phyloP scores from a whole-genome alignment of 495 filamentous ascomycete genomes.

The Poronia punctata region DNA sequence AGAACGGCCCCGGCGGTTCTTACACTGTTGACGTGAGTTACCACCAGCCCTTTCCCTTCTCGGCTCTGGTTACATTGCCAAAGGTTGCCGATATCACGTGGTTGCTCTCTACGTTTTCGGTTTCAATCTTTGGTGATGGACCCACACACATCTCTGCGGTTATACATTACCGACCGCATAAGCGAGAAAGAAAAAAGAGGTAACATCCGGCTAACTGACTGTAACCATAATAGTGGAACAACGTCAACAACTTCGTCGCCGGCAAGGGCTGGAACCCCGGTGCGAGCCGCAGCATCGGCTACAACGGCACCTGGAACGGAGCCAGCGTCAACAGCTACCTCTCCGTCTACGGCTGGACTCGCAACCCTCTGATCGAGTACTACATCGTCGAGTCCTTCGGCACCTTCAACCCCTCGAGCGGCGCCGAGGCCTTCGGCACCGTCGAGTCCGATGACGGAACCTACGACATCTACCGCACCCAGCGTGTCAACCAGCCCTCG shows the following conservation, averaged over 20 bases:
- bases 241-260: slow-evolving; percentile 56
- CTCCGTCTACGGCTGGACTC: slow-evolving; percentile 55
- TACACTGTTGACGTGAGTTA: slow-evolving; percentile 45
- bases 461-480: slow-evolving; percentile 57
- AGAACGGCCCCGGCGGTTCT: slow-evolving; percentile 48
- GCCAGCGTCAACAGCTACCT: slow-evolving; percentile 46
- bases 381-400: slow-evolving; percentile 53
- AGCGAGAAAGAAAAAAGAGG: no score
- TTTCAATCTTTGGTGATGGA: no score
- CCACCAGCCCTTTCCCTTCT: no score
- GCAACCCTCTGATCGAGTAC: slow-evolving; percentile 53
- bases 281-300: slow-evolving; percentile 27
- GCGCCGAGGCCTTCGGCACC: slow-evolving; percentile 44
- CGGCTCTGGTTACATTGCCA: no score
- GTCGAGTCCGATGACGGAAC: slow-evolving; percentile 52
- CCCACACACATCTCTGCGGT: no score
- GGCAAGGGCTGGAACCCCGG: slow-evolving; percentile 60
- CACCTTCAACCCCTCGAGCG: slow-evolving; percentile 48
- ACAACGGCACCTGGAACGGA: slow-evolving; percentile 45
- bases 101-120: no score
- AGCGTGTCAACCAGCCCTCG: slow-evolving; percentile 52
- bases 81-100: no score
- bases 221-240: slow-evolving; percentile 36
- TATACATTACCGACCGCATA: no score
- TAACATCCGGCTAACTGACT: no score